Evolutionary conservation across 306 rosid species (phyloP).

Genomic region (Sphenostylis stenocarpa): DNA sequence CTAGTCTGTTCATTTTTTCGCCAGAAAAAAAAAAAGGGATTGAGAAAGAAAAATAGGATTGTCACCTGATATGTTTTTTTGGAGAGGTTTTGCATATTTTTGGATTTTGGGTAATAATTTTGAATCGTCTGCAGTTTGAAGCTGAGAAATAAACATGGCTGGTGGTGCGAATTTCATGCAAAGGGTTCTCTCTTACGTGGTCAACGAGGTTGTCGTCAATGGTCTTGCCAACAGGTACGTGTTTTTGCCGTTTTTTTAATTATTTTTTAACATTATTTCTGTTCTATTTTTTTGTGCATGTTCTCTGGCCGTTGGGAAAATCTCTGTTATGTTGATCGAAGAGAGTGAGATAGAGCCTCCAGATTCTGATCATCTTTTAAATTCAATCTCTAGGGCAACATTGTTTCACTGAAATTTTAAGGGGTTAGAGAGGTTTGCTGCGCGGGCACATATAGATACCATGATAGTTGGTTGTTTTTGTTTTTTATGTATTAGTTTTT

Average conservation of each 20-base stretch:
- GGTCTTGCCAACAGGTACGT: constrained; percentile 54
- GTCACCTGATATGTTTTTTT: background rate
- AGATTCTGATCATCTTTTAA: background rate
- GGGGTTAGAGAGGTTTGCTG: constrained; percentile 15
- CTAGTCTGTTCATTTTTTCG: background rate
- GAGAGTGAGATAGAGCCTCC: background rate
- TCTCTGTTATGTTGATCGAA: background rate
- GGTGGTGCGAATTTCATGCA: constrained; percentile 50
- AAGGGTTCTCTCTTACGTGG: constrained; percentile 46
- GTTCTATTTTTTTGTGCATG: too few relatives aligned
- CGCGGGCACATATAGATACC: background rate
- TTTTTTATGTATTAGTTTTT: background rate
- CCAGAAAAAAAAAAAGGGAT: background rate
- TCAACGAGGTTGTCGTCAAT: constrained; percentile 50
- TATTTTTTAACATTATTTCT: background rate
- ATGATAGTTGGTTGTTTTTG: background rate
- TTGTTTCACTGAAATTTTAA: constrained; percentile 7
- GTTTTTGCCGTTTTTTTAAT: background rate
- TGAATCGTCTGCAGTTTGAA: constrained; percentile 35
- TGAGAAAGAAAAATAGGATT: background rate
- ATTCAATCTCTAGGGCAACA: background rate
- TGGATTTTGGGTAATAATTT: background rate
- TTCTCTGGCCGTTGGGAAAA: constrained; percentile 1
- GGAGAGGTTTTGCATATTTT: background rate
- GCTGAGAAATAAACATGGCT: constrained; percentile 40